phyloP scores from a whole-genome alignment of 2,329 filamentous ascomycete species.

The Xylariaceae sp. region DNA sequence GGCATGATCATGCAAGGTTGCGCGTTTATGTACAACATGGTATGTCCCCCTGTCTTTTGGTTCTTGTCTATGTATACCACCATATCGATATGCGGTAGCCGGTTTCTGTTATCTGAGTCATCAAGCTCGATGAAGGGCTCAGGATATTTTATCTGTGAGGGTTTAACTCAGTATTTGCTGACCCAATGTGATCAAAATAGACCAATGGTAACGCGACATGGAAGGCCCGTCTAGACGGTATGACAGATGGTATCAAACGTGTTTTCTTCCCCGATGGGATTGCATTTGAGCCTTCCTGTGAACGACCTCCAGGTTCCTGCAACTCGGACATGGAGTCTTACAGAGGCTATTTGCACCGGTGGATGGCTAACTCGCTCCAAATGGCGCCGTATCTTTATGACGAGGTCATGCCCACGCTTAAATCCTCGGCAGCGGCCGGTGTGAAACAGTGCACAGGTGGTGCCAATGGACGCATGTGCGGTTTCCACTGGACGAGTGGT shows the following conservation, averaged over 20 bases:
- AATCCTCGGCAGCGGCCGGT: slow-evolving; percentile 64
- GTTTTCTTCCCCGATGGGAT: slow-evolving; percentile 64
- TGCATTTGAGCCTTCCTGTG: slow-evolving; percentile 73
- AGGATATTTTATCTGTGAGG: background rate
- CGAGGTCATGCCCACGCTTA: slow-evolving; percentile 63
- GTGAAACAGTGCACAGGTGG: slow-evolving; percentile 69
- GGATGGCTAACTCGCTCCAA: slow-evolving; percentile 66
- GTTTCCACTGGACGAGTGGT: slow-evolving; percentile 63
- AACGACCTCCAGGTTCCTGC: slow-evolving; percentile 60
- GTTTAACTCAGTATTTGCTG: slow-evolving; percentile 9
- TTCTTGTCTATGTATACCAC: background rate
- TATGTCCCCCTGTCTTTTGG: slow-evolving; percentile 41
- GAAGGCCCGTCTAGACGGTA: slow-evolving; percentile 60
- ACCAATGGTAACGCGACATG: slow-evolving; percentile 62
- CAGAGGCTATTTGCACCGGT: slow-evolving; percentile 73
- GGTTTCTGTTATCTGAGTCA: background rate
- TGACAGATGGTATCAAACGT: slow-evolving; percentile 57
- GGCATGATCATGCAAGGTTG: slow-evolving; percentile 67
- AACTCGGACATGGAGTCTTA: slow-evolving; percentile 75
- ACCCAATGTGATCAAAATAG: slow-evolving; percentile 41
- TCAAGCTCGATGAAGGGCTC: background rate
- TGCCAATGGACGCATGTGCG: slow-evolving; percentile 63
- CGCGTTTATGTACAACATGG: slow-evolving; percentile 73
- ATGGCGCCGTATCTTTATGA: slow-evolving; percentile 66
- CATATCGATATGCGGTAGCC: background rate